Evolutionary conservation across 805 yeast species (phyloP), one percentile per base, ranked within the genome.

Genomic region (Metschnikowia kofuensis): DNA sequence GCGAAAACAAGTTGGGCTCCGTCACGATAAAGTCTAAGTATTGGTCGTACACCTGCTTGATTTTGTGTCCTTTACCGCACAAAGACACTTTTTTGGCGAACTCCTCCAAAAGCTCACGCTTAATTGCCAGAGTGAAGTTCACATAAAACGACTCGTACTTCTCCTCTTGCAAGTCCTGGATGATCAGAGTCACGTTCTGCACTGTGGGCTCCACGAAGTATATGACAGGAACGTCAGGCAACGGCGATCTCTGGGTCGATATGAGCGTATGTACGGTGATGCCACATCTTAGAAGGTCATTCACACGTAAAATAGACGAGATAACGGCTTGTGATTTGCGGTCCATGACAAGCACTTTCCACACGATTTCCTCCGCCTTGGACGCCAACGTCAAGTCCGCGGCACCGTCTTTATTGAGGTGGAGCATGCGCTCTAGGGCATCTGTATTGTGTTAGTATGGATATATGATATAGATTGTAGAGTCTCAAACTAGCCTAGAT

Each of bases 181-280:
- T 78, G 35, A 94, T 87, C 31, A 69, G 62, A 30, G 79, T 70
- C 38, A 94, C 75, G 63, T 94, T 94, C 42, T 81, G 92, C 28
- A 77, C 72, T 0, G 94, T 87, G 6, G 99, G 98, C 49, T 87
- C 86, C 32, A 94, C 85, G 59, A 94, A 92, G 68, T 94, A 94
- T 40, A 94, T 81, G 4, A 83, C 98, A 0, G 98, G 97, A 12
- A 92, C 98, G 60, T 94, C 99, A 1, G 96, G 91, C 44, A 94
- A 75, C 1, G 92, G 79, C n/a, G 91, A 81, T 52, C 99, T 76
- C 49, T 78, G 80, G 41, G 89, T 76, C 47, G 75, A 75, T 47
- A 92, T 82, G 43, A 87, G 68, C 50, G 92, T 77, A 63, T 94
- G 98, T 60, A 90, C 85, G 0, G 99, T 94, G 48, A 94, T 84